Conservation (phyloP, 1,139 yeast species). For the Saccharomycopsis crataegensis region DNA sequence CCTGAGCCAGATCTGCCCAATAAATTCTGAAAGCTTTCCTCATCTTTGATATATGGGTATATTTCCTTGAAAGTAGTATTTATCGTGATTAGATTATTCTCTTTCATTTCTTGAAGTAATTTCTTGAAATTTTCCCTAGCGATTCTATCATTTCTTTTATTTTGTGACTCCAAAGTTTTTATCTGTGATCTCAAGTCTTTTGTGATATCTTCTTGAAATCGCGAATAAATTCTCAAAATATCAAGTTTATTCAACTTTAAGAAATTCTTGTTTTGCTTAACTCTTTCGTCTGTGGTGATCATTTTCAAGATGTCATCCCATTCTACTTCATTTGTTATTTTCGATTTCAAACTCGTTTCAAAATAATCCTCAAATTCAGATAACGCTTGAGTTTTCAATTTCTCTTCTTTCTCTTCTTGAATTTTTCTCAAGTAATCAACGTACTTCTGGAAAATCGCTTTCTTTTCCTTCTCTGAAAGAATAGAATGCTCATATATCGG, state of each 20-base stretch:
- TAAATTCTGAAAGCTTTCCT: slow-evolving; percentile 50
- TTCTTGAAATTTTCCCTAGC: slow-evolving; percentile 54
- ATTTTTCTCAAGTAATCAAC: slow-evolving; percentile 35
- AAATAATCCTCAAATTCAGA: slow-evolving; percentile 44
- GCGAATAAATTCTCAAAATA: slow-evolving; percentile 46
- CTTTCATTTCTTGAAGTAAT: slow-evolving; percentile 35
- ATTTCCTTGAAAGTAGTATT: slow-evolving; percentile 56
- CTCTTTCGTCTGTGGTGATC: slow-evolving; percentile 42
- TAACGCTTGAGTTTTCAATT: slow-evolving; percentile 42
- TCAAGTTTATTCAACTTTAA: slow-evolving; percentile 48
- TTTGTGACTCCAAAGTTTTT: slow-evolving; percentile 32
- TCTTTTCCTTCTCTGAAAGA: slow-evolving; percentile 50
- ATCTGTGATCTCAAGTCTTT: slow-evolving; percentile 33
- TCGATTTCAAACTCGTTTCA: slow-evolving; percentile 24
- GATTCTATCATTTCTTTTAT: slow-evolving; percentile 51
- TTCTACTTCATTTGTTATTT: slow-evolving; percentile 24
- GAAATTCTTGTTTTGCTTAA: slow-evolving; percentile 54
- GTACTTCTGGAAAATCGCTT: slow-evolving; percentile 45
- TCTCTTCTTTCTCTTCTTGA: slow-evolving; percentile 29
- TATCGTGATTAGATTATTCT: slow-evolving; percentile 40
- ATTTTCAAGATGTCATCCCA: slow-evolving; percentile 42
- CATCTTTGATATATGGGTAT: slow-evolving; percentile 44
- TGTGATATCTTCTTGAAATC: slow-evolving; percentile 38
- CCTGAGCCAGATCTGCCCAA: slow-evolving; percentile 78
- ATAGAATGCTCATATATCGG: slow-evolving; percentile 61